Evolutionary conservation across 345 rosid genomes (phyloP).

Genomic region (Aquilaria yunnanensis): DNA sequence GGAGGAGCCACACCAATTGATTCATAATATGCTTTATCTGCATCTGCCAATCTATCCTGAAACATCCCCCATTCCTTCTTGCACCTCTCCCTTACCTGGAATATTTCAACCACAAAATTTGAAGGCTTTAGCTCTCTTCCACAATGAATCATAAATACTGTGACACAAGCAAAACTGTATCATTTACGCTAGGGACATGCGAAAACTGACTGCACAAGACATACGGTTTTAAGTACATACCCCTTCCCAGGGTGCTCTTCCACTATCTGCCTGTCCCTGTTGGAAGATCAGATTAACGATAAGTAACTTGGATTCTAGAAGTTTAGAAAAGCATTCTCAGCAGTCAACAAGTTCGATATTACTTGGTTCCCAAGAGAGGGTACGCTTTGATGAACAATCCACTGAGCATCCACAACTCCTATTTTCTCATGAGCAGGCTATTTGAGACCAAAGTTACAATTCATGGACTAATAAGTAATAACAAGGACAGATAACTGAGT

Average conservation of each 20-base stretch:
- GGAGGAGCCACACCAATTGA: constrained; percentile 26
- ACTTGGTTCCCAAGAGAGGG: constrained; percentile 77
- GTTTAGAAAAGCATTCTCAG: too few relatives aligned
- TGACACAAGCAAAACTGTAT: too few relatives aligned
- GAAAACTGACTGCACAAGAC: too few relatives aligned
- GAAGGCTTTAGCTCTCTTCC: background rate
- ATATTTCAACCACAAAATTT: background rate
- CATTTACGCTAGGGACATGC: too few relatives aligned
- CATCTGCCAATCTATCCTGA: constrained; percentile 46
- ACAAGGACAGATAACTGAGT: too few relatives aligned
- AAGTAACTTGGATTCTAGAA: background rate
- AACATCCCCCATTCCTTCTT: constrained; percentile 79
- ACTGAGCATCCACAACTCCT: constrained; percentile 74
- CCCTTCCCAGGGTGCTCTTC: constrained; percentile 65
- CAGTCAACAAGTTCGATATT: constrained; percentile 1
- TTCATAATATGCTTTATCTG: constrained; percentile 57
- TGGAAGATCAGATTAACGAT: constrained; percentile 7
- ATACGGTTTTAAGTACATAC: constrained; percentile 20
- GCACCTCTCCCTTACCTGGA: constrained; percentile 84
- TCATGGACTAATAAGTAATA: too few relatives aligned
- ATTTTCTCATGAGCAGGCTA: constrained; percentile 65
- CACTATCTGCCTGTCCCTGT: constrained; percentile 41
- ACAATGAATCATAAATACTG: too few relatives aligned
- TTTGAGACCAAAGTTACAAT: background rate
- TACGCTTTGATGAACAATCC: constrained; percentile 61